phyloP scores from a whole-genome alignment of 148 eudicot genomes.

The Hydrangea macrophylla region DNA sequence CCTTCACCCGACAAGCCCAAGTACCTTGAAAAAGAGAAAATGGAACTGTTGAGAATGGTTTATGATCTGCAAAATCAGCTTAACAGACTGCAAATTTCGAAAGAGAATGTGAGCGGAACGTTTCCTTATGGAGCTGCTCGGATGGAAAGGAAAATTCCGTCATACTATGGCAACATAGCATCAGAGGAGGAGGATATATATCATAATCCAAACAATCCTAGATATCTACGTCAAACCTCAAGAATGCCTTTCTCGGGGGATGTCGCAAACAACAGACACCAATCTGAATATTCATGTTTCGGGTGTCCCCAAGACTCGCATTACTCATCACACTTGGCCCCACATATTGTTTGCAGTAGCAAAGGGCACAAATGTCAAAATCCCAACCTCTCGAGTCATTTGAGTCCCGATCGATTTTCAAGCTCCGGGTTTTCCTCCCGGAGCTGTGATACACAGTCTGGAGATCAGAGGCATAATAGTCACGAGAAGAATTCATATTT shows the following conservation, averaged over 20 bases:
- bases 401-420: constrained; percentile 32
- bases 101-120: constrained; percentile 20
- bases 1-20: constrained; percentile 27
- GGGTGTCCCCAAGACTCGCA: constrained; percentile 40
- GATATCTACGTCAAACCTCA: constrained; percentile 20
- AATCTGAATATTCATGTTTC: constrained; percentile 30
- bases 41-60: constrained; percentile 35
- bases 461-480: constrained; percentile 33
- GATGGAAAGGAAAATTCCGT: constrained; percentile 32
- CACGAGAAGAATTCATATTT: constrained; percentile 28
- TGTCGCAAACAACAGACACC: constrained; percentile 29
- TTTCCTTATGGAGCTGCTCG: no score
- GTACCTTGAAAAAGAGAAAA: constrained; percentile 33
- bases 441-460: constrained; percentile 32
- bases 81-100: constrained; percentile 23
- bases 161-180: no score
- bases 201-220: constrained; percentile 23
- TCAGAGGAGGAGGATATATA: constrained; percentile 36
- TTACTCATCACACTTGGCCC: constrained; percentile 52
- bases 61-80: constrained; percentile 41
- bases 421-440: constrained; percentile 32
- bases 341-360: constrained; percentile 21
- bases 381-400: constrained; percentile 22
- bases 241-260: constrained; percentile 56
- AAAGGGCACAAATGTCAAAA: constrained; percentile 30